Conservation (phyloP, 2,329 filamentous ascomycete species). For the Colletotrichum tofieldiae region DNA sequence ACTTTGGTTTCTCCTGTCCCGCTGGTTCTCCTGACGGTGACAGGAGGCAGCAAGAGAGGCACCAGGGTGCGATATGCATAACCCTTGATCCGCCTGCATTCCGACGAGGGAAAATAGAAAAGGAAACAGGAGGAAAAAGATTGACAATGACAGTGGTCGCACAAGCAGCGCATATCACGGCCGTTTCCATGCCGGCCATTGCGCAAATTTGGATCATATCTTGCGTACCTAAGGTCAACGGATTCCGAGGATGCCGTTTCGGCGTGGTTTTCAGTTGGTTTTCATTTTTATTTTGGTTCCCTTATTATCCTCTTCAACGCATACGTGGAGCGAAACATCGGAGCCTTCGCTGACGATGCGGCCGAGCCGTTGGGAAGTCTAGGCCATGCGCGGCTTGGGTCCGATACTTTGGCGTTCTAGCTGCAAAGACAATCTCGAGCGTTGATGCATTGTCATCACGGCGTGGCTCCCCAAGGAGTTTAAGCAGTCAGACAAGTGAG, state of each 20-base stretch:
- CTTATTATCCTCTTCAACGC: background rate
- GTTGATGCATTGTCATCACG: constrained; percentile 25
- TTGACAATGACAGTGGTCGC: constrained; percentile 21
- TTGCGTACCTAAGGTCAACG: background rate
- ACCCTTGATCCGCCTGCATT: constrained; percentile 17
- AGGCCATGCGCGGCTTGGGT: constrained; percentile 19
- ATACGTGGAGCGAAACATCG: background rate
- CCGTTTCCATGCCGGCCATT: background rate
- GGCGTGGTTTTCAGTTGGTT: background rate
- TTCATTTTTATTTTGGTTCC: background rate
- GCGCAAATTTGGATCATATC: background rate
- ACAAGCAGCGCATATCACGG: background rate
- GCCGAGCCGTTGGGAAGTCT: constrained; percentile 12
- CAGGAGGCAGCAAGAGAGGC: constrained; percentile 14
- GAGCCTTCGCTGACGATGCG: constrained; percentile 2
- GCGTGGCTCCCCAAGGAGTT: constrained; percentile 12
- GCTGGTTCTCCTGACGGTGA: background rate
- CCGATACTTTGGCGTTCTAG: constrained; percentile 3
- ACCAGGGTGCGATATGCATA: constrained; percentile 8
- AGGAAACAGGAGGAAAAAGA: background rate
- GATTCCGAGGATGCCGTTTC: constrained; percentile 18
- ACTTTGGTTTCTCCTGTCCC: background rate
- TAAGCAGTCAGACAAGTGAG: constrained; percentile 5
- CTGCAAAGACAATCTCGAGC: constrained; percentile 19
- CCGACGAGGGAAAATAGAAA: constrained; percentile 16